Base-by-base conservation (phyloP, 148 eudicot genomes). In the Rheum nobile region DNA sequence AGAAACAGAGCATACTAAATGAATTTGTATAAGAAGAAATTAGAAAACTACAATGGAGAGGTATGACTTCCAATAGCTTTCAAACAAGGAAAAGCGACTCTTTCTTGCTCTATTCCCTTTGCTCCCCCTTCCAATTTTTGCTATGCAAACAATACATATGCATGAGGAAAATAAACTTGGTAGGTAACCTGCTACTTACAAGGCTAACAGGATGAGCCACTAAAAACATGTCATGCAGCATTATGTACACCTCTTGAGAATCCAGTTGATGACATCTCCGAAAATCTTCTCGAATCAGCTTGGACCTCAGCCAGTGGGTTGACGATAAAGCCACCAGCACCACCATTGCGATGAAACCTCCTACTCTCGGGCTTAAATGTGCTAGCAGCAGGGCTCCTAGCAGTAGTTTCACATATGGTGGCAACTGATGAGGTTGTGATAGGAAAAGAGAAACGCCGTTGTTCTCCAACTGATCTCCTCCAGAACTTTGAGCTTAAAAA, bases 401-500 rank as follows among this genome's bases (percentile, higher is more conserved):
- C 39, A 73, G 91, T 17, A 65, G 98, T 75, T 88, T 93, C 82
- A 85, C 78, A 67, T 34, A 71, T 59, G 68, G 75, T 70, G 42
- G 85, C 71, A 54, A 63, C 79, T 8, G 81, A 48, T 5, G 78
- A 55, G 71, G 80, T 76, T 63, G 74, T 79, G 7, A 80, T 78
- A 21, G 89, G 74, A 71, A 83, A 75, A 71, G 86, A 77, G 70
- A 88, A 72, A 47, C 75, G 85, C 28, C 70, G 91, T 73, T 71
- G 85, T 69, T 74, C 86, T 80, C 47, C 73, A 72, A 47, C 80
- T 83, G 57, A 77, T 75, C 76, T 91, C 83, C 84, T 95, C 91
- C 91, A 88, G 57, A 90, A 85, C 82, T 91, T 95, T 21, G 93
- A 86, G 69, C 87, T 89, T 54, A 94, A 77, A 81, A 88, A 88